These are phyloP conservation scores for Pseudopyricularia javanii DNA, from an alignment of 2,329 filamentous ascomycete genomes.

Conservation along the genomic window DNA sequence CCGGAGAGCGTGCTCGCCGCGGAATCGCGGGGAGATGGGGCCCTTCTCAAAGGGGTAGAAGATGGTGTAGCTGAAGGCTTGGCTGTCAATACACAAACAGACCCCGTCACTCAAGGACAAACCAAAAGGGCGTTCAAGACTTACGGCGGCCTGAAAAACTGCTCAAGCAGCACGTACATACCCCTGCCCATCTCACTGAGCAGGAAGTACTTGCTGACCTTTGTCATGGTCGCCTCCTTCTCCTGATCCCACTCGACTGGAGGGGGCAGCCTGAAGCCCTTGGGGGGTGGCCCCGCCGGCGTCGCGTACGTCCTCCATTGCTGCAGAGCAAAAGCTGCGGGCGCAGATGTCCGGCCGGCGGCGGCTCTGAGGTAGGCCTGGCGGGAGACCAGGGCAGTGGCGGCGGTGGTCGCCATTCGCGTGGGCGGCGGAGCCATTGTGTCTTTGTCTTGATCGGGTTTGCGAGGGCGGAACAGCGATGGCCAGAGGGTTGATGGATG, in stretches of 20 bases:
- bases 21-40: slow-evolving; percentile 93
- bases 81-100: not conserved
- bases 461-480: not conserved
- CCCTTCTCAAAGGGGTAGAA: slow-evolving; percentile 99
- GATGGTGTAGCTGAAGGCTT: slow-evolving; percentile 69
- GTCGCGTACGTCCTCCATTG: slow-evolving; percentile 39
- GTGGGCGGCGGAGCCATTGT: slow-evolving; percentile 3
- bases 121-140: slow-evolving; percentile 25
- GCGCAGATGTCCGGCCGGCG: slow-evolving; percentile 1
- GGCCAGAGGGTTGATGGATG: not conserved
- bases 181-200: slow-evolving; percentile 91
- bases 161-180: slow-evolving; percentile 96
- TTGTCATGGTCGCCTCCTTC: slow-evolving; percentile 66
- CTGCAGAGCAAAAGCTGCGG: not conserved
- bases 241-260: slow-evolving; percentile 71
- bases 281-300: slow-evolving; percentile 65
- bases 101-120: slow-evolving; percentile 4
- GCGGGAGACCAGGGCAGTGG: slow-evolving; percentile 2
- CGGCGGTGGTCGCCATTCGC: slow-evolving; percentile 1
- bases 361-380: slow-evolving; percentile 1
- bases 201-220: slow-evolving; percentile 86
- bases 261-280: slow-evolving; percentile 66
- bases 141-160: slow-evolving; percentile 96
- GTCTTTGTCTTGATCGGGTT: not conserved
- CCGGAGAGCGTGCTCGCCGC: slow-evolving; percentile 92